Evolutionary conservation across 2,329 filamentous ascomycete genomes (phyloP), one percentile per base, ranked within the genome.

Genomic region (Endothia cerciana): DNA sequence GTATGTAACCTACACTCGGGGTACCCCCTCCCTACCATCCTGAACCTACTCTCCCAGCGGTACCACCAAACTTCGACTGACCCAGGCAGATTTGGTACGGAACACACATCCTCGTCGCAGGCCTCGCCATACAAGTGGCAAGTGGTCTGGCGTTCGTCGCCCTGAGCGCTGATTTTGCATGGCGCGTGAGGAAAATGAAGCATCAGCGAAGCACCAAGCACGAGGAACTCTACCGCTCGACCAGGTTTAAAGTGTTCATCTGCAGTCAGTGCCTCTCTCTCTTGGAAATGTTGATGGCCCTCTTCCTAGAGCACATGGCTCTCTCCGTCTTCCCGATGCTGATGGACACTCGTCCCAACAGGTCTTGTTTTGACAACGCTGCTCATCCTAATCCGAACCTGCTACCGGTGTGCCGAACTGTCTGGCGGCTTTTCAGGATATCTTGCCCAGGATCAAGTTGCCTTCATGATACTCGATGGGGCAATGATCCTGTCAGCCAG

Each of bases 381-480:
- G 5, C 65, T 43, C 30, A 84, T 88, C 70, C 81, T 87, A 64
- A 81, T 83, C 30, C 77, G 86, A 28, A 84, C 80, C 53, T 79
- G 83, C 41, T 88, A 85, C 71, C 80, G 86, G 51, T 82, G 85
- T 25, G 81, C 82, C 0, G 85, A 88, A 75, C 72, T 88, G 64
- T 81, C 79, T 65, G 78, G 82, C 30, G 85, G 85, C 3, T 87
- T 82, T 76, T 71, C 69, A 5, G 84, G 83, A 0, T 72, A 77
- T 25, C 71, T 87, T 69, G 82, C 84, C 63, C 72, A 73, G 53
- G 74, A 81, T 36, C 71, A 83, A 70, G 72, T 71, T 1, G 71
- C 77, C 11, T 82, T 82, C 68, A 79, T 82, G 66, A 75, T 70
- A 1, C 71, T 83, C 7, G 81, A 83, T 72, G 78, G 77, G n/a